Base-by-base conservation (phyloP, 1,284 basidiomycete species). In the Ceratobasidium sp. region DNA sequence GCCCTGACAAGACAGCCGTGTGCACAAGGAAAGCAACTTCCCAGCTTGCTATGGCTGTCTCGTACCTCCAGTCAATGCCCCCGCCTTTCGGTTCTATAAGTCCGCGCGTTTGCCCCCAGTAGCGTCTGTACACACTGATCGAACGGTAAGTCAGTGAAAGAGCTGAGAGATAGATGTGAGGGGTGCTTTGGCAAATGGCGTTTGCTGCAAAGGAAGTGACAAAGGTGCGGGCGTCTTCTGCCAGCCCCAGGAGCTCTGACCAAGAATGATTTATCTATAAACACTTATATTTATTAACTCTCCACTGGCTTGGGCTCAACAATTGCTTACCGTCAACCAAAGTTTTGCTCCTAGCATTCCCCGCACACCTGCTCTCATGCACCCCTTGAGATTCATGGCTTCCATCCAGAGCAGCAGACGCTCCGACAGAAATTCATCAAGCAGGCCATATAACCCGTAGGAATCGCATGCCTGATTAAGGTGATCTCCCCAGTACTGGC, bases 371-470 rank as follows among this genome's bases (percentile, higher is more conserved):
- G n/a, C n/a, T n/a, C n/a, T n/a, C n/a, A n/a, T n/a, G n/a, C n/a
- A n/a, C n/a, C n/a, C n/a, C n/a, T n/a, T n/a, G 22, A 58, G 56
- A 22, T 45, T 43, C 22, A 58, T 4, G 15, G 43, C 38, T 17
- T 58, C 56, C 56, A 58, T 58, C 56, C 56, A 58, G 40, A 58
- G n/a, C 27, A 58, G 25, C 17, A 58, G 25, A 15, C 40, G 38
- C 3, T 25, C 27, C 2, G 40, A 42, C 29, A 58, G n/a, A 31
- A 58, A 58, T 15, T 58, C 56, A 1, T 45, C 8, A 6, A 58
- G 40, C n/a, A 13, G 17, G 1, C 4, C 38, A 3, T 43, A 7
- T 13, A 58, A 3, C 2, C n/a, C 25, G 10, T 27, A 12, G 2
- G 56, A 58, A 5, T 8, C 4, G n/a, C 20, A 20, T 10, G 55